phyloP scores from a whole-genome alignment of 228 moss, liverwort and hornwort genomes.

The Sphagnum fallax region DNA sequence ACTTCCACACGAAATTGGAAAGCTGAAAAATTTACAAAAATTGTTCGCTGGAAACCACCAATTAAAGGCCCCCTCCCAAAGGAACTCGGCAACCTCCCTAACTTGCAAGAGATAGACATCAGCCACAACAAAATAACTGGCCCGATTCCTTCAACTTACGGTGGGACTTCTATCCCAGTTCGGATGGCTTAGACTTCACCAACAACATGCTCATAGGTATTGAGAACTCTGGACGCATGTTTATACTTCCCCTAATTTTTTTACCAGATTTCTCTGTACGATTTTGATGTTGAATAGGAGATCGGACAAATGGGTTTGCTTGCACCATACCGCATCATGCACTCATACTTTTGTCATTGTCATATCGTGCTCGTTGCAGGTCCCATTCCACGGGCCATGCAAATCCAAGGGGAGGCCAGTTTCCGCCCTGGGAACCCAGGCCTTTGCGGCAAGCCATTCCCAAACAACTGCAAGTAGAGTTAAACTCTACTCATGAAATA shows the following conservation, averaged over 20 bases:
- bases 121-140: constrained; percentile 14
- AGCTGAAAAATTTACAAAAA: constrained; percentile 15
- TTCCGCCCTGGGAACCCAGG: constrained; percentile 24
- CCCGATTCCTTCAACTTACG: constrained; percentile 18
- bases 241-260: too few relatives aligned
- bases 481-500: background rate
- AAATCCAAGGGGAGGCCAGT: constrained; percentile 11
- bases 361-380: constrained; percentile 4
- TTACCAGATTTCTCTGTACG: too few relatives aligned
- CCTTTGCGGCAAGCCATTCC: constrained; percentile 17
- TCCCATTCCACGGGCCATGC: constrained; percentile 16
- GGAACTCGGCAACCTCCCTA: constrained; percentile 11
- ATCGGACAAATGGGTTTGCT: too few relatives aligned
- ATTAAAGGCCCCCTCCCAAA: constrained; percentile 18
- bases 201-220: constrained; percentile 23
- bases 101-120: constrained; percentile 14
- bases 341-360: background rate
- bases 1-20: constrained; percentile 12
- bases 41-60: constrained; percentile 6
- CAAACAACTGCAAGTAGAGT: constrained; percentile 12
- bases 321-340: too few relatives aligned
- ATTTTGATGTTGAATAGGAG: too few relatives aligned
- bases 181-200: constrained; percentile 18
- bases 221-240: background rate
- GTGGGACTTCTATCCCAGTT: constrained; percentile 6